Conservation (phyloP, 2,329 filamentous ascomycete genomes). For the Sporothrix mexicana region DNA sequence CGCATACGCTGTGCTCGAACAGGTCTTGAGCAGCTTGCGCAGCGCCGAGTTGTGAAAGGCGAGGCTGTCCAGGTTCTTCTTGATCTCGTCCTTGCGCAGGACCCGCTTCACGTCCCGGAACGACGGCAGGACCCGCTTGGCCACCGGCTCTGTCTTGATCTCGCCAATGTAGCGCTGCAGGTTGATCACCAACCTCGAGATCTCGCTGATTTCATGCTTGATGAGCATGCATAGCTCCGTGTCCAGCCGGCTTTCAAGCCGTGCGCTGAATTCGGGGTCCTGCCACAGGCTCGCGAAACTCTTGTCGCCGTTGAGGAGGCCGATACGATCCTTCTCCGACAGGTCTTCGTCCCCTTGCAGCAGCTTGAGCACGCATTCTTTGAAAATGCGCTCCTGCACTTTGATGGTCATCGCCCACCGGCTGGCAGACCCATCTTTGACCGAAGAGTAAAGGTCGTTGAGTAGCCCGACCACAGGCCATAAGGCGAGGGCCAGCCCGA, state of each 20-base stretch:
- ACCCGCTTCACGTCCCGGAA: slow-evolving; percentile 32
- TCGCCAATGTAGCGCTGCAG: slow-evolving; percentile 29
- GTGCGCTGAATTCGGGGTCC: slow-evolving; percentile 34
- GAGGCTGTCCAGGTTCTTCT: slow-evolving; percentile 28
- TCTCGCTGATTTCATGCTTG: slow-evolving; percentile 34
- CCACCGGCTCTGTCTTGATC: slow-evolving; percentile 23
- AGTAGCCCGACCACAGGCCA: slow-evolving; percentile 34
- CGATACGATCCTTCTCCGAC: slow-evolving; percentile 35
- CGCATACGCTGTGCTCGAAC: slow-evolving; percentile 34
- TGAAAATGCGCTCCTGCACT: slow-evolving; percentile 37
- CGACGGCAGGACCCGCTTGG: slow-evolving; percentile 19
- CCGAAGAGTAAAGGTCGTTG: slow-evolving; percentile 32
- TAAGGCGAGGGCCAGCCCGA: slow-evolving; percentile 36
- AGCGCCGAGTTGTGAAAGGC: slow-evolving; percentile 31
- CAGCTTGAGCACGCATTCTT: slow-evolving; percentile 35
- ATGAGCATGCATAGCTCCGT: slow-evolving; percentile 33
- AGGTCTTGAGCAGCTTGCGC: slow-evolving; percentile 32
- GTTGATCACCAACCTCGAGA: slow-evolving; percentile 30
- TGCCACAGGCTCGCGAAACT: slow-evolving; percentile 35
- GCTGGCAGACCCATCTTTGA: slow-evolving; percentile 31
- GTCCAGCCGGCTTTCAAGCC: slow-evolving; percentile 35
- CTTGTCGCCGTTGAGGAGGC: slow-evolving; percentile 35
- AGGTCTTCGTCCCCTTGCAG: slow-evolving; percentile 36
- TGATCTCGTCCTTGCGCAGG: slow-evolving; percentile 34
- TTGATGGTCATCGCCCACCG: slow-evolving; percentile 34